Base-by-base conservation (phyloP, 2,329 filamentous ascomycete genomes). In the Phaeosphaeriaceae sp. region DNA sequence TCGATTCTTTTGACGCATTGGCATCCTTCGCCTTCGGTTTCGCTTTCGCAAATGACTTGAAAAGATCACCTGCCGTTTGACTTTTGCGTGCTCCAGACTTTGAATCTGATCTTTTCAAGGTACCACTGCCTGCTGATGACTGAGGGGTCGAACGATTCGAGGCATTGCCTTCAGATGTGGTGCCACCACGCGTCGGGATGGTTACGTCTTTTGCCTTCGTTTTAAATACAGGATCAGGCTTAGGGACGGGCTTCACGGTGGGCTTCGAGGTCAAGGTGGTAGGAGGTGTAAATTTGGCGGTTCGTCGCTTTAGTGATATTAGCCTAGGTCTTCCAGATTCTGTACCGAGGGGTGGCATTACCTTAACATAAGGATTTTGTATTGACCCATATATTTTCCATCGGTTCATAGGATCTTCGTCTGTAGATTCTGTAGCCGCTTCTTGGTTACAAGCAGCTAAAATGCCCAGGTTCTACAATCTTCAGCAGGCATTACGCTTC, bases 1-100 rank as follows among this genome's bases (percentile, higher is more conserved):
- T 74, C 29, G 74, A 60, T 39, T 69, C 70, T 70, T 74, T 68
- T 68, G 78, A 56, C 61, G 74, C 65, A 74, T 80, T 58, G 58
- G 61, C 54, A 16, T 63, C 64, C 62, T 86, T 74, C 6, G 64
- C 59, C 51, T 76, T 90, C 4, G 86, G 77, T 61, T 86, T 87
- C 2, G 79, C 71, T 63, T 88, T 90, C 12, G 89, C 88, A 68
- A 95, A 95, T 0, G 90, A 88, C 52, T 87, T 87, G 79, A 94
- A 91, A 20, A 95, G 84, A 50, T 83, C 83, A 2, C 66, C 61
- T 26, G 56, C 60, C n/a, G 86, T 83, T 13, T 77, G 79, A 44
- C 83, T 82, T 48, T 83, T 83, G 64, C 89, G 90, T 2, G 81
- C 58, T 5, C 73, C 67, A 2, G 76, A 64, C 56, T 79, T 80